phyloP scores from a whole-genome alignment of 116 monocot species.

The Iris pallida region DNA sequence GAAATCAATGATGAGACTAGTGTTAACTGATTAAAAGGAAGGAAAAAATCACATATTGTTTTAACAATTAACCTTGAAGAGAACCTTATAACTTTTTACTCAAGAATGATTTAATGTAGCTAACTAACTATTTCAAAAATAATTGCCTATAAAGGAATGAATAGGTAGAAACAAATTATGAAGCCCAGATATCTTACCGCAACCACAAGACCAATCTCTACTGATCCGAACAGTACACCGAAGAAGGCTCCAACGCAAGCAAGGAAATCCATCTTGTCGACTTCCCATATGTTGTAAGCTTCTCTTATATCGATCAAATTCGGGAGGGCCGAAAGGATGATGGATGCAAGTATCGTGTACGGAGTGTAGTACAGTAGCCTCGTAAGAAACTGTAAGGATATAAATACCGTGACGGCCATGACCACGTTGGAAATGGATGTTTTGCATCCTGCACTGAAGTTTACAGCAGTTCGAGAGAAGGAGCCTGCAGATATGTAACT shows the following conservation, averaged over 20 bases:
- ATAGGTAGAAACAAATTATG: background rate
- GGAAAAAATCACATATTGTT: no score
- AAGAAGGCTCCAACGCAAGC: conserved; percentile 69
- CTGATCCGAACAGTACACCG: conserved; percentile 81
- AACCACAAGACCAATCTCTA: conserved; percentile 69
- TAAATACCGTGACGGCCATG: conserved; percentile 73
- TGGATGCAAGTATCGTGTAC: conserved; percentile 69
- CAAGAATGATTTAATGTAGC: background rate
- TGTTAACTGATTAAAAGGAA: no score
- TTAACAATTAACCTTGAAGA: no score
- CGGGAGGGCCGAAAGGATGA: conserved; percentile 81
- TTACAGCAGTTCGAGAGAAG: conserved; percentile 75
- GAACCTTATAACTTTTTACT: no score
- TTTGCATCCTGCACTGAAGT: conserved; percentile 81
- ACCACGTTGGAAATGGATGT: conserved; percentile 74
- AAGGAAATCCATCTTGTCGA: conserved; percentile 85
- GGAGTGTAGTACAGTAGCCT: conserved; percentile 83
- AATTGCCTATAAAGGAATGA: background rate
- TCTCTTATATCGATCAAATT: conserved; percentile 64
- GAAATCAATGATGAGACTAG: no score
- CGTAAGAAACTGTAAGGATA: conserved; percentile 52
- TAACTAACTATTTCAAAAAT: background rate
- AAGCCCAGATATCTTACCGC: conserved; percentile 39
- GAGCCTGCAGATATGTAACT: conserved; percentile 31
- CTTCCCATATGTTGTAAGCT: conserved; percentile 55